Evolutionary conservation across 148 eudicot species (phyloP).

Genomic region (Heliamphora exappendiculata): DNA sequence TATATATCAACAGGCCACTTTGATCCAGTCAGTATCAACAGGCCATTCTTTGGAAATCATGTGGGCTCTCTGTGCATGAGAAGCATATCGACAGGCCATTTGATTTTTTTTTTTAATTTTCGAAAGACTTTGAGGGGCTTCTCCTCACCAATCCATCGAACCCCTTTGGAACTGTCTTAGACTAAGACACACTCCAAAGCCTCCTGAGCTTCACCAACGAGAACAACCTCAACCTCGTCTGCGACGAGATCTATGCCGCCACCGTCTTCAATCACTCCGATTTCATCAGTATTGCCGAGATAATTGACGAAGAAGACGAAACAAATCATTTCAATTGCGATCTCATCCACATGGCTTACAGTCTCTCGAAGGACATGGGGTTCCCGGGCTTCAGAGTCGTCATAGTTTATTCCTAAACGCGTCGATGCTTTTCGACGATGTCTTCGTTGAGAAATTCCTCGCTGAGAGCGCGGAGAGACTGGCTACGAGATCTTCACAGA

Average conservation of each 20-base stretch:
- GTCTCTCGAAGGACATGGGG: slow-evolving; percentile 51
- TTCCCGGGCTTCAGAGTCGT: slow-evolving; percentile 50
- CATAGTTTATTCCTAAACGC: slow-evolving; percentile 39
- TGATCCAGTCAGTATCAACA: too few species aligned
- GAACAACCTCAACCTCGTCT: slow-evolving; percentile 37
- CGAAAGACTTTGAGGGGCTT: too few species aligned
- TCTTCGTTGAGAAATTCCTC: slow-evolving; percentile 22
- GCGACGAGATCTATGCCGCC: slow-evolving; percentile 53
- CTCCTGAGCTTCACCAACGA: slow-evolving; percentile 27
- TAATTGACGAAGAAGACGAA: slow-evolving; percentile 24
- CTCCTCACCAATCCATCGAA: slow-evolving; percentile 52
- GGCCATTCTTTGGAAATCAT: too few species aligned
- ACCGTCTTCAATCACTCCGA: slow-evolving; percentile 31
- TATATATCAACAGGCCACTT: too few species aligned
- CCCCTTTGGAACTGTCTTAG: slow-evolving; percentile 44
- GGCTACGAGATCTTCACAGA: slow-evolving; percentile 16
- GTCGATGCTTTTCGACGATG: slow-evolving; percentile 31
- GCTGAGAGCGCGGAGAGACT: slow-evolving; percentile 24
- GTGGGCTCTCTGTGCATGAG: too few species aligned
- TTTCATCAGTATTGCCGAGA: slow-evolving; percentile 44
- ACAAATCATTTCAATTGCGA: slow-evolving; percentile 15
- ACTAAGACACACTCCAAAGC: slow-evolving; percentile 25
- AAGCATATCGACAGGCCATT: too few species aligned
- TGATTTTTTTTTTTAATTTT: too few species aligned
- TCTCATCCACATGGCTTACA: slow-evolving; percentile 43